Conservation (phyloP, 2,329 filamentous ascomycete genomes). For the Alternaria triticimaculans region DNA sequence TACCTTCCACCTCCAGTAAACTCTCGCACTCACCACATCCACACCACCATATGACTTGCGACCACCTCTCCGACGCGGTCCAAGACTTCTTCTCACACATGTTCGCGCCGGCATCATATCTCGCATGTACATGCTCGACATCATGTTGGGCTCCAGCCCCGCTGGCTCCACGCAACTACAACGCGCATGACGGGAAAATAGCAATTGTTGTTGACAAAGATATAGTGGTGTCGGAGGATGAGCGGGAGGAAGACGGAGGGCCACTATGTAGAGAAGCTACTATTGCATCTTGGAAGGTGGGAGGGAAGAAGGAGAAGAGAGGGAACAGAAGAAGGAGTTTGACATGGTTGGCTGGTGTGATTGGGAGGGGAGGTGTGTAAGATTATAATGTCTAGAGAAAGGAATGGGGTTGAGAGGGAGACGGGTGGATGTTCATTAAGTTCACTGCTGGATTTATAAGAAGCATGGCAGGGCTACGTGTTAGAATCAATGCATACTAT, state of each 20-base stretch:
- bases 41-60: conserved; percentile 9
- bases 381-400: too few relatives aligned
- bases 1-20: neutral
- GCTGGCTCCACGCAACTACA: neutral
- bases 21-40: neutral
- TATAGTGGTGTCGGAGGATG: conserved; percentile 11
- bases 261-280: conserved; percentile 30
- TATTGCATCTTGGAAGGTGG: conserved; percentile 28
- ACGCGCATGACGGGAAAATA: neutral
- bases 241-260: conserved; percentile 22
- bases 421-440: too few relatives aligned
- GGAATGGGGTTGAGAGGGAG: too few relatives aligned
- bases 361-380: neutral
- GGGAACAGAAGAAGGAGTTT: conserved; percentile 18
- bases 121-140: conserved; percentile 17
- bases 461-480: too few relatives aligned
- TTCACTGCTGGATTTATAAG: too few relatives aligned
- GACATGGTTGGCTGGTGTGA: conserved; percentile 11
- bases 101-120: conserved; percentile 21
- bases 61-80: conserved; percentile 19
- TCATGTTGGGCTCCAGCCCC: conserved; percentile 1
- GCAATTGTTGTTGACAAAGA: conserved; percentile 20
- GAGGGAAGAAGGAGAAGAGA: conserved; percentile 5
- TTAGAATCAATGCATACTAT: too few relatives aligned
- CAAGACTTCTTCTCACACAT: conserved; percentile 19